A percentile compares a stretch with the other conserved stretches of the same genome.
Conservation (phyloP, 73 alveolate genomes). For the Tetrahymena malaccensis region DNA sequence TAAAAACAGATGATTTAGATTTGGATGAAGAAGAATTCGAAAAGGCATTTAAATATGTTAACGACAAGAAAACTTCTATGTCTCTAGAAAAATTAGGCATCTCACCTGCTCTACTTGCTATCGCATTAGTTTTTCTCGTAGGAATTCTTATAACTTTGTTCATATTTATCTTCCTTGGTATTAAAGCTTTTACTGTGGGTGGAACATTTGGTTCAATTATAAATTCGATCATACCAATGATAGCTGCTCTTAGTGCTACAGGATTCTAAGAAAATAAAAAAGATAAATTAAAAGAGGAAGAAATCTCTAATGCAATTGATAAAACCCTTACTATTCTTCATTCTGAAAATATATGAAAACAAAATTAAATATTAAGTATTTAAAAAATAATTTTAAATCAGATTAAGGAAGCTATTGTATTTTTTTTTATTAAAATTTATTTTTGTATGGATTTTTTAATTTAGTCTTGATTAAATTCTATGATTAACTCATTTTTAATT, state of each 20-base stretch:
- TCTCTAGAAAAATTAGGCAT: too few relatives aligned
- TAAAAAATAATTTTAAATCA: too few relatives aligned
- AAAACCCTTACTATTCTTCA: neutral
- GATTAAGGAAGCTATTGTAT: too few relatives aligned
- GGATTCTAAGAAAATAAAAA: neutral
- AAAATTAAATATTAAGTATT: too few relatives aligned
- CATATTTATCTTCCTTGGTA: neutral
- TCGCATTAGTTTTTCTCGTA: neutral
- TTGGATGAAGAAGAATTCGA: slow-evolving; percentile 30
- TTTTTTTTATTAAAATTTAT: too few relatives aligned
- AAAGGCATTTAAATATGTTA: slow-evolving; percentile 14
- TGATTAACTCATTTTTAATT: too few relatives aligned
- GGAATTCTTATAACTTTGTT: neutral
- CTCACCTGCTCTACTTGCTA: slow-evolving; percentile 26
- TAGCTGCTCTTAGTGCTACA: neutral
- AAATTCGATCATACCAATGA: neutral
- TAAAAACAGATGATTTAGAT: neutral
- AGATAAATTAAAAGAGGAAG: too few relatives aligned
- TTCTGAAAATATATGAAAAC: neutral
- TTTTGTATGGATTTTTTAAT: too few relatives aligned
- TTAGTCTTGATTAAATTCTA: too few relatives aligned
- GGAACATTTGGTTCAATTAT: neutral
- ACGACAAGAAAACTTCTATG: slow-evolving; percentile 30
- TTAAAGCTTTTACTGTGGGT: neutral
- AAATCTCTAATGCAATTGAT: neutral